Conservation (phyloP, 352 stramenopile species). For the Phytophthora citrophthora region DNA sequence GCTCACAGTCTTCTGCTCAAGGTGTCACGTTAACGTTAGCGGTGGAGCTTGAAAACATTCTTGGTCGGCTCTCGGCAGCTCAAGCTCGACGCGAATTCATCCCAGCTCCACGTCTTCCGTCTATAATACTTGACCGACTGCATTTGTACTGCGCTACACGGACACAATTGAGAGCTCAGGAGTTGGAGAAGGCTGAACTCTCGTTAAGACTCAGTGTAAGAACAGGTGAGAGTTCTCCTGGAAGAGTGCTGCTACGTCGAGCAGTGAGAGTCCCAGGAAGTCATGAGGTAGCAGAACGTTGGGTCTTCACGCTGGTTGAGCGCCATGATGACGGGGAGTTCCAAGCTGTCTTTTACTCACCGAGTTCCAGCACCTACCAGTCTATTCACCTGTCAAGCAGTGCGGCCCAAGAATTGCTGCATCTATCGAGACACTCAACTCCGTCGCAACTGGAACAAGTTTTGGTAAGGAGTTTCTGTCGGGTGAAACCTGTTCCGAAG, state of each 20-base stretch:
- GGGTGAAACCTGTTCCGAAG: not conserved
- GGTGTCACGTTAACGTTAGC: constrained; percentile 15
- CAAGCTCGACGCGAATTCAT: constrained; percentile 43
- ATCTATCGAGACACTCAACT: constrained; percentile 19
- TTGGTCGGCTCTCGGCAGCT: constrained; percentile 53
- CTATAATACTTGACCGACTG: constrained; percentile 66
- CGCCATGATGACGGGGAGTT: constrained; percentile 28
- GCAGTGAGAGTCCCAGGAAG: constrained; percentile 14
- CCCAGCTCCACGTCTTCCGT: constrained; percentile 34
- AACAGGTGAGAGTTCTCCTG: constrained; percentile 25
- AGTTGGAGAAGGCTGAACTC: constrained; percentile 6
- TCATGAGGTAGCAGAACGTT: constrained; percentile 12
- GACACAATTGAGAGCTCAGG: constrained; percentile 15
- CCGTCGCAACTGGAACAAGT: constrained; percentile 22
- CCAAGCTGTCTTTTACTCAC: constrained; percentile 30
- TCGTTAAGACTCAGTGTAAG: constrained; percentile 25
- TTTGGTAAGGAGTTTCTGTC: constrained; percentile 20
- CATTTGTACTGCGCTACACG: constrained; percentile 50
- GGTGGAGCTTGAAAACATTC: constrained; percentile 64
- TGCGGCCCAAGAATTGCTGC: constrained; percentile 22
- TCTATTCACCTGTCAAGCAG: constrained; percentile 12
- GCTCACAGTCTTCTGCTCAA: constrained; percentile 6
- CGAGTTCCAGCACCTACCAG: constrained; percentile 13
- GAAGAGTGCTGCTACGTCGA: constrained; percentile 39
- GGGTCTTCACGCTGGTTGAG: constrained; percentile 33